Evolutionary conservation across 2,329 filamentous ascomycete genomes (phyloP), one percentile per base, ranked within the genome.

Genomic region (Alternaria arbusti): DNA sequence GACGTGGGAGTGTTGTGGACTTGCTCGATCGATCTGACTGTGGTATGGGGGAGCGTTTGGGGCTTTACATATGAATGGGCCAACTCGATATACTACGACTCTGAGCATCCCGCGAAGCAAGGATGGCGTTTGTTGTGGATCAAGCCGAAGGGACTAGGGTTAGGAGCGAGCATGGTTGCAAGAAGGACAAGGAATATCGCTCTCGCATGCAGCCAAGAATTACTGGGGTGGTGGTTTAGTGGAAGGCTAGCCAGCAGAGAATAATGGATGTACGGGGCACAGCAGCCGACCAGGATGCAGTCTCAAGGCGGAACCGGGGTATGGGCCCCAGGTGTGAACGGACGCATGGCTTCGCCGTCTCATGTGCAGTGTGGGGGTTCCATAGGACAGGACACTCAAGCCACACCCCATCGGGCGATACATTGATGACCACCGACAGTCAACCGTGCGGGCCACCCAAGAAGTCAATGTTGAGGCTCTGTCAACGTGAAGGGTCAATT

Each of bases 101-200:
- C 52, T 68, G 64, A 64, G 58, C 68, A 74, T 77, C 73, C 75
- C 75, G 71, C 69, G 59, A 57, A 66, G 69, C 74, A 74, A 75
- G 76, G 77, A 75, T 78, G 70, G 68, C 68, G 74, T 77, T 62
- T 69, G 68, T 62, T 74, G 75, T 76, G 74, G 72, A 75, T 68
- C 69, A 71, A 60, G 70, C 64, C 46, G 68, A 70, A 73, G 59
- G 58, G 71, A 68, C 64, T 70, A 70, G 68, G 64, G 66, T 70
- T 74, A 73, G 68, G 68, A 74, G 73, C 71, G 69, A 70, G 64
- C 62, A 70, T 70, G 71, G 70, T 70, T 74, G 74, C 70, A 77
- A 70, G 68, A 67, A 65, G 64, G 69, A 71, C 71, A 76, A 71
- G 75, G 73, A 71, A 72, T 51, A 64, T 70, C 62, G 71, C 70